Conservation (phyloP, 2,329 filamentous ascomycete species). For the Rasamsonia emersonii region DNA sequence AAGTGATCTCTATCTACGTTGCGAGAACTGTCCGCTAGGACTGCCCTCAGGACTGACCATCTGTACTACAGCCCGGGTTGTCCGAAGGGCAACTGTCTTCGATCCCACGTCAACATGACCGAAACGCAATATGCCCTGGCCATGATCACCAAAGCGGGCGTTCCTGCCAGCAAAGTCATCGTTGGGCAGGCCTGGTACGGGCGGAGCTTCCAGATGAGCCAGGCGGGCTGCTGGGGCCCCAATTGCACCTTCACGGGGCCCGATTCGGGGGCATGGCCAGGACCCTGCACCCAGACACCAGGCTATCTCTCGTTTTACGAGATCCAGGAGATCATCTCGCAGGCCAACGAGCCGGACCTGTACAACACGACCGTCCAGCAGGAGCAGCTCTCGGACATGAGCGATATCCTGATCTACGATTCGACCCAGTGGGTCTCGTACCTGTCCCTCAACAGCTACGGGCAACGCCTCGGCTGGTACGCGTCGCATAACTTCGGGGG, state of each 20-base stretch:
- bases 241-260: slow-evolving; percentile 26
- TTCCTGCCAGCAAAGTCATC: slow-evolving; percentile 21
- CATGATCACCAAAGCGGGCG: slow-evolving; percentile 30
- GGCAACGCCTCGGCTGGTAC: not conserved
- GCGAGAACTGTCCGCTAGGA: too few relatives aligned
- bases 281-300: slow-evolving; percentile 26
- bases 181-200: slow-evolving; percentile 28
- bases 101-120: slow-evolving; percentile 32
- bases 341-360: too few relatives aligned
- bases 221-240: slow-evolving; percentile 18
- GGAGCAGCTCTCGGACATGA: not conserved
- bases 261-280: slow-evolving; percentile 20
- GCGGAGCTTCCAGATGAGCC: slow-evolving; percentile 23
- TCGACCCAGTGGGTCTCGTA: slow-evolving; percentile 1
- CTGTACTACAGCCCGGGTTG: too few relatives aligned
- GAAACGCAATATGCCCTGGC: slow-evolving; percentile 25
- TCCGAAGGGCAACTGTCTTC: slow-evolving; percentile 20
- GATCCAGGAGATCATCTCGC: not conserved
- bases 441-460: not conserved
- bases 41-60: too few relatives aligned
- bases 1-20: too few relatives aligned
- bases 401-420: not conserved
- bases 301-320: slow-evolving; percentile 23
- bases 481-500: not conserved
- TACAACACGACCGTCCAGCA: not conserved